These are phyloP conservation scores for Calonectria pseudoturangicola DNA, from an alignment of 2,329 filamentous ascomycete species.

Conservation along the genomic window DNA sequence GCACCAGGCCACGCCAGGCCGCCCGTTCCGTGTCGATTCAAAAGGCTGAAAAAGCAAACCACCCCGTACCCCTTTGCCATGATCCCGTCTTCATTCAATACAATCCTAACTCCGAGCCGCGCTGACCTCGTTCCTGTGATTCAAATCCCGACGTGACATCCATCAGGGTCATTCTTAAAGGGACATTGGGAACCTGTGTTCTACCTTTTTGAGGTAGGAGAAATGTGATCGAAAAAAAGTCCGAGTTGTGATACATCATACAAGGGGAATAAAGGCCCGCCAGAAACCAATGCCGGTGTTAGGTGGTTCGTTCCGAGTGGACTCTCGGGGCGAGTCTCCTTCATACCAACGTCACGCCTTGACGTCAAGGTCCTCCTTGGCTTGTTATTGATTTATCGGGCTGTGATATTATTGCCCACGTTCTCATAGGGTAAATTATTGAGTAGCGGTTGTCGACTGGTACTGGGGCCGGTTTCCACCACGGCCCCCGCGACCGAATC, in stretches of 20 bases:
- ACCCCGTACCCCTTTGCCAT: constrained; percentile 39
- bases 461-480: constrained; percentile 60
- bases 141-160: constrained; percentile 43
- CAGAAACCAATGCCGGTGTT: constrained; percentile 36
- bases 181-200: constrained; percentile 39
- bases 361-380: constrained; percentile 23
- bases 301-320: constrained; percentile 32
- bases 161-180: constrained; percentile 40
- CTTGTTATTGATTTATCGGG: constrained; percentile 27
- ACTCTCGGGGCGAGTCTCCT: constrained; percentile 23
- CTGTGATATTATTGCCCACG: constrained; percentile 12
- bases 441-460: constrained; percentile 54
- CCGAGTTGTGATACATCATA: constrained; percentile 58
- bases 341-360: constrained; percentile 25
- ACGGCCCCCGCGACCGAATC: constrained; percentile 63
- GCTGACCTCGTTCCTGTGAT: constrained; percentile 44
- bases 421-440: constrained; percentile 45
- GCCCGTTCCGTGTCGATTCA: constrained; percentile 50
- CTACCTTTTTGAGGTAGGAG: constrained; percentile 41
- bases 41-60: constrained; percentile 50
- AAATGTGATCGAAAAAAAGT: constrained; percentile 51
- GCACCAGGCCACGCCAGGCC: constrained; percentile 51
- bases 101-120: constrained; percentile 54
- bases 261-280: constrained; percentile 47
- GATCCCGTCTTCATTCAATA: constrained; percentile 50